Evolutionary conservation across 495 filamentous ascomycete species (phyloP).

Genomic region (Coniosporium apollinis): DNA sequence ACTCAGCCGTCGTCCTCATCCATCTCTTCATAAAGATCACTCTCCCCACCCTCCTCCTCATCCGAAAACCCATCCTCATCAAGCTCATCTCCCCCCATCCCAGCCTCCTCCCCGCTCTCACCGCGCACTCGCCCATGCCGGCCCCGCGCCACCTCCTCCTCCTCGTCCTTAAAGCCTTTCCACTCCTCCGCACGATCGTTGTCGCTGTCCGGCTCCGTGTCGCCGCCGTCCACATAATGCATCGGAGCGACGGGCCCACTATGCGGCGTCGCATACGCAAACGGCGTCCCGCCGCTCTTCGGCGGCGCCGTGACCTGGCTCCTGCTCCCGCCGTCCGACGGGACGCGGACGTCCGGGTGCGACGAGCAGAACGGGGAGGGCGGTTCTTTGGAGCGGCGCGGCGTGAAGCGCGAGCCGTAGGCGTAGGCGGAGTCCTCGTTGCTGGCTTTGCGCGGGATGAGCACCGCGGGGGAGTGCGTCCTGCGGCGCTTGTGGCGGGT

Average conservation of each 20-base stretch:
- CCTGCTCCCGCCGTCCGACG: conserved; percentile 11
- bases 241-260: conserved; percentile 12
- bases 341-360: conserved; percentile 18
- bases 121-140: too few relatives aligned
- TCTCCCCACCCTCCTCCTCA: conserved; percentile 12
- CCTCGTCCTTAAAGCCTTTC: too few relatives aligned
- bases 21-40: conserved; percentile 8
- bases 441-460: too few relatives aligned
- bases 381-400: conserved; percentile 14
- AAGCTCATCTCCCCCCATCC: too few relatives aligned
- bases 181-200: background rate
- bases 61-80: conserved; percentile 4
- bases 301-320: conserved; percentile 5
- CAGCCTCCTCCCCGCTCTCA: too few relatives aligned
- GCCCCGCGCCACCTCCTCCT: too few relatives aligned
- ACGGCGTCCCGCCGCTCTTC: conserved; percentile 28
- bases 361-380: conserved; percentile 15
- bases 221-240: background rate
- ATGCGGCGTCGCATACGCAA: conserved; percentile 36
- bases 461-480: too few relatives aligned
- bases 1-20: too few relatives aligned
- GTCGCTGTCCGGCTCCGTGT: conserved; percentile 3
- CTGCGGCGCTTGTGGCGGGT: too few relatives aligned
- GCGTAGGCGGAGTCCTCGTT: too few relatives aligned
- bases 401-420: too few relatives aligned